Base-by-base conservation (phyloP, 2,329 filamentous ascomycete species). In the Aspergillus pseudoterreus region DNA sequence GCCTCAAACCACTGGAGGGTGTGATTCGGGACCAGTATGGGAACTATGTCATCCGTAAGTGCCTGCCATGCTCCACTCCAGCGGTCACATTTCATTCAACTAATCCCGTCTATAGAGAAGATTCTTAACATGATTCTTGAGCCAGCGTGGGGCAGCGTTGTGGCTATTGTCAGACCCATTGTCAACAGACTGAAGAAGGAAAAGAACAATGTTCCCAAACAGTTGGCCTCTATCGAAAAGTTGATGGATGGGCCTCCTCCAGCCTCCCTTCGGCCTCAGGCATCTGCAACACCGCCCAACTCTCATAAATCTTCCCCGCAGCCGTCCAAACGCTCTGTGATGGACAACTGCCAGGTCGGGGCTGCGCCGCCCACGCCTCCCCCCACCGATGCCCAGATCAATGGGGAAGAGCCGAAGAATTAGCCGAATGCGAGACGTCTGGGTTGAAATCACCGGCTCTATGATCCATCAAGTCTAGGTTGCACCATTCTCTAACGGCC, bases 11-110 rank as follows among this genome's bases (percentile, higher is more conserved):
- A n/a, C 74, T 97, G 35, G 80, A 87, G 55, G 78, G 81, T 19
- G 79, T 96, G 72, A 91, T 96, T 80, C 88, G 86, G 58, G 92
- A 99, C 67, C 87, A 90, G 57, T 97, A 86, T 68, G 94, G 90
- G 54, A 99, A 99, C 70, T 99, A 97, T 67, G 92, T 97, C 5
- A 87, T 97, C 55, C 92, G 91, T 95, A 83, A 84, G 90, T 84
- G 15, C 14, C 5, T 45, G 11, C 27, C 32, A 15, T 4, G 17
- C 48, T 56, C 36, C 43, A 10, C 15, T 12, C 10, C 12, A 8
- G 6, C 5, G 4, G 4, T 12, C 14, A 8, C 36, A 21, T 15
- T 15, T 3, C 8, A 21, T 33, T n/a, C 27, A 22, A 24, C 33
- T 17, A 45, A 17, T 14, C 27, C 19, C 3, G 11, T 17, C 9